These are phyloP conservation scores for Aspergillus transmontanensis DNA, from an alignment of 2,329 filamentous ascomycete genomes.

Conservation along the genomic window DNA sequence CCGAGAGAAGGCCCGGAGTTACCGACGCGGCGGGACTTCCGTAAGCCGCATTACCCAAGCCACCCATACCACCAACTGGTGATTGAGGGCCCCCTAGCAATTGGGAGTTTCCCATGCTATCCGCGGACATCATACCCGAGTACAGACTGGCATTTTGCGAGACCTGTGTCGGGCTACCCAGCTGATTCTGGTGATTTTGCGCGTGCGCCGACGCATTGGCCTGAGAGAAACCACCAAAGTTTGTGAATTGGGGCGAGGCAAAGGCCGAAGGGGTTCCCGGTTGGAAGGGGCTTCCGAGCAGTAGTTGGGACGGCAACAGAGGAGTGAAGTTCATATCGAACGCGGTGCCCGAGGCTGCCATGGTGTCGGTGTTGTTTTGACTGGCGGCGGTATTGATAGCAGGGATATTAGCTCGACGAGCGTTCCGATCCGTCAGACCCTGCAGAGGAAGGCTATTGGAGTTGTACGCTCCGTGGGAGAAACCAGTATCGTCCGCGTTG, in stretches of 20 bases:
- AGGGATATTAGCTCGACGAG: constrained; percentile 80
- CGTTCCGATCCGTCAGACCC: constrained; percentile 84
- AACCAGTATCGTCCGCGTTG: constrained; percentile 74
- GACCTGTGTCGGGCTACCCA: constrained; percentile 75
- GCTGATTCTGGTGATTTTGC: constrained; percentile 60
- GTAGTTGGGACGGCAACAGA: constrained; percentile 87
- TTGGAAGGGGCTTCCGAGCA: constrained; percentile 95
- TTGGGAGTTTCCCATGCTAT: constrained; percentile 77
- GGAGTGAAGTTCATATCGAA: constrained; percentile 99
- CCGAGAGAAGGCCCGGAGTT: constrained; percentile 77
- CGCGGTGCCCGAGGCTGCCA: constrained; percentile 82
- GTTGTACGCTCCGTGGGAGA: constrained; percentile 89
- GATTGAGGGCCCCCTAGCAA: constrained; percentile 83
- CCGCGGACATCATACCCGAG: constrained; percentile 82
- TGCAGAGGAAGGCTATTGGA: constrained; percentile 72
- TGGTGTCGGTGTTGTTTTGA: constrained; percentile 64
- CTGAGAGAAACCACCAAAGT: constrained; percentile 74
- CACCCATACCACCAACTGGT: constrained; percentile 74
- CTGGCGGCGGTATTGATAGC: constrained; percentile 83
- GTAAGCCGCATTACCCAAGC: constrained; percentile 61
- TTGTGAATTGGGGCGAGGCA: constrained; percentile 88
- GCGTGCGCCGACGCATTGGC: constrained; percentile 55
- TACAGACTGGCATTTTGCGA: constrained; percentile 74
- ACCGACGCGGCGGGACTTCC: constrained; percentile 73
- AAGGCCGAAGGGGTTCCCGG: constrained; percentile 90